Percentiles rank a stretch among this genome's conserved stretches.
phyloP scores from a whole-genome alignment of 2,329 filamentous ascomycete genomes.

The Botrytis pseudocinerea region DNA sequence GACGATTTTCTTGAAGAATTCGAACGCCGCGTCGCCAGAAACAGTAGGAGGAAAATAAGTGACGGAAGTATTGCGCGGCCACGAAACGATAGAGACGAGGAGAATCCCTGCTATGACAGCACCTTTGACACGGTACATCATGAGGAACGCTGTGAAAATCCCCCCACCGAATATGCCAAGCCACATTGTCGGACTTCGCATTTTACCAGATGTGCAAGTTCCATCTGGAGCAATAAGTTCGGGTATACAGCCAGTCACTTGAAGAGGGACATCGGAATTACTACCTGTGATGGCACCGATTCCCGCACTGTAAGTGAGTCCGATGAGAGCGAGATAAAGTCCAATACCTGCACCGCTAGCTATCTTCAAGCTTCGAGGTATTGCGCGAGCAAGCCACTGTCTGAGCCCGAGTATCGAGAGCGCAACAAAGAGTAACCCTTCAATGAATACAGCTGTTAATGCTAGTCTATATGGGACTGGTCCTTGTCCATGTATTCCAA shows the following conservation, averaged over 20 bases:
- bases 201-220: constrained; percentile 67
- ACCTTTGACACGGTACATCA: constrained; percentile 85
- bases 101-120: constrained; percentile 82
- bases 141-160: constrained; percentile 74
- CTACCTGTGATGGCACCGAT: constrained; percentile 75
- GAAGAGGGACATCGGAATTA: constrained; percentile 68
- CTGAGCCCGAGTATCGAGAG: constrained; percentile 79
- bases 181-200: constrained; percentile 84
- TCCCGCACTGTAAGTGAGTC: constrained; percentile 76
- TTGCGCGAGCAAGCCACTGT: constrained; percentile 83
- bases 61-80: constrained; percentile 74
- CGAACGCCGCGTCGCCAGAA: constrained; percentile 68
- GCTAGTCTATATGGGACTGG: constrained; percentile 73
- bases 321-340: constrained; percentile 70
- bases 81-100: constrained; percentile 84
- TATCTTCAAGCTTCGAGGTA: constrained; percentile 82
- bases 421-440: constrained; percentile 81
- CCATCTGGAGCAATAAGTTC: constrained; percentile 48
- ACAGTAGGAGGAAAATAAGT: constrained; percentile 78
- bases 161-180: constrained; percentile 85
- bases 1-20: constrained; percentile 88
- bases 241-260: constrained; percentile 61
- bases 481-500: constrained; percentile 74
- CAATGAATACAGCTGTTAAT: constrained; percentile 83
- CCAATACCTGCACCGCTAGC: constrained; percentile 85